Evolutionary conservation across 371 early-diverging fungal genomes (phyloP).

Genomic region (Paraphysoderma sedebokerense): DNA sequence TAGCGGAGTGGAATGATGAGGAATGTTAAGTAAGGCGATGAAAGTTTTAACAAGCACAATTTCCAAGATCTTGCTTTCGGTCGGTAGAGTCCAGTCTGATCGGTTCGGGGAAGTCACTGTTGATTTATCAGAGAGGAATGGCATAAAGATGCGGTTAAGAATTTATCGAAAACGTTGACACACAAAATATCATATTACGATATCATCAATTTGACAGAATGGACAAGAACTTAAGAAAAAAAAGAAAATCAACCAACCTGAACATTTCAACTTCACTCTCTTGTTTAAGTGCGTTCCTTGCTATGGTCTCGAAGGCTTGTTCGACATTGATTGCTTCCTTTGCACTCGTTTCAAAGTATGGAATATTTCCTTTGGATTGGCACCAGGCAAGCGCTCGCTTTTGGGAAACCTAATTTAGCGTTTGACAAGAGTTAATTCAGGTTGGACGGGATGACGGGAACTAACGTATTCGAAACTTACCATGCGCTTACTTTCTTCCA

Average conservation of each 20-base stretch:
- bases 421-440: not conserved
- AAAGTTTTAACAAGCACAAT: slow-evolving; percentile 36
- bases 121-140: not conserved
- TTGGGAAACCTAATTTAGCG: slow-evolving; percentile 47
- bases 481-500: slow-evolving; percentile 81
- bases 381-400: slow-evolving; percentile 93
- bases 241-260: slow-evolving; percentile 6
- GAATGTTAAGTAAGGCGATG: no score
- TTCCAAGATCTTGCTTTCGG: slow-evolving; percentile 33
- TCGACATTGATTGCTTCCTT: slow-evolving; percentile 96
- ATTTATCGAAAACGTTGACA: not conserved
- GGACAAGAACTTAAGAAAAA: not conserved
- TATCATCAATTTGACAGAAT: not conserved
- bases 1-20: no score
- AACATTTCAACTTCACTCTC: slow-evolving; percentile 79
- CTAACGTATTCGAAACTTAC: slow-evolving; percentile 18
- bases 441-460: not conserved
- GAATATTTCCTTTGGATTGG: slow-evolving; percentile 84
- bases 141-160: not conserved
- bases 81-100: slow-evolving; percentile 67
- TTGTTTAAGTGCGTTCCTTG: slow-evolving; percentile 79
- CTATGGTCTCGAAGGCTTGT: slow-evolving; percentile 86
- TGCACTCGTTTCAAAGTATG: slow-evolving; percentile 90
- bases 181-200: not conserved
- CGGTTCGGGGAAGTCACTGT: slow-evolving; percentile 82